Percentiles rank a stretch among this genome's conserved stretches.
Evolutionary conservation across 768 basidiomycete species (phyloP).

Genomic region (Boletus sensibilis): DNA sequence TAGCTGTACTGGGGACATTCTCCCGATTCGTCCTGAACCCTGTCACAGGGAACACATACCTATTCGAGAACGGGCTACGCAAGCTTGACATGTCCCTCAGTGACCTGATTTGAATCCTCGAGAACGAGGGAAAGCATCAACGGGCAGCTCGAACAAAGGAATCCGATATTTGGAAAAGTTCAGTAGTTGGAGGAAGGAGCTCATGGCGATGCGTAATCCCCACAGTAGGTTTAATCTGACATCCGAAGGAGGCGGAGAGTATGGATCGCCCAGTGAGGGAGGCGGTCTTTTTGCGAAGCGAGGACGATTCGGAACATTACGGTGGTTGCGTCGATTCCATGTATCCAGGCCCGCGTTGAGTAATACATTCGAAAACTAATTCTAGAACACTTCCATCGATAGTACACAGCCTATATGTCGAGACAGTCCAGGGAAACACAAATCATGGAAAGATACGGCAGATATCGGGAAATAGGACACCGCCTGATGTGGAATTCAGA

Average conservation of each 20-base stretch:
- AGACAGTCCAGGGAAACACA: slow-evolving; percentile 7
- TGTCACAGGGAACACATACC: slow-evolving; percentile 47
- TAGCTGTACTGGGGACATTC: slow-evolving; percentile 23
- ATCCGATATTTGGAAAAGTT: slow-evolving; percentile 41
- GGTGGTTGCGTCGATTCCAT: neutral
- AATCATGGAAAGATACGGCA: slow-evolving; percentile 6
- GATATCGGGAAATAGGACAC: neutral
- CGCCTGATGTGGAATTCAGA: neutral
- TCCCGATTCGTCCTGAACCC: slow-evolving; percentile 18
- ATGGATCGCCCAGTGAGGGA: slow-evolving; percentile 8
- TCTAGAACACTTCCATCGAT: slow-evolving; percentile 2
- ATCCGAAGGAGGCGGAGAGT: neutral
- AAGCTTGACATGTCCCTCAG: slow-evolving; percentile 44
- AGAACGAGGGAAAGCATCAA: slow-evolving; percentile 41
- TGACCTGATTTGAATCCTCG: slow-evolving; percentile 44
- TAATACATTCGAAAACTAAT: slow-evolving; percentile 7
- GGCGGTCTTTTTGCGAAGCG: slow-evolving; percentile 24
- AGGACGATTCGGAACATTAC: neutral
- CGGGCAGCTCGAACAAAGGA: slow-evolving; percentile 34
- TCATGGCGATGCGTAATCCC: slow-evolving; percentile 28
- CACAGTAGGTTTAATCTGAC: neutral
- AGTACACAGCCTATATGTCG: slow-evolving; percentile 7
- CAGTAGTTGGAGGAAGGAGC: slow-evolving; percentile 41
- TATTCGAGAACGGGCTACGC: slow-evolving; percentile 42
- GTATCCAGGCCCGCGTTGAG: neutral